Percentiles rank a stretch among this genome's conserved stretches.
phyloP scores from a whole-genome alignment of 1,139 yeast species.

The Diutina mesorugosa region DNA sequence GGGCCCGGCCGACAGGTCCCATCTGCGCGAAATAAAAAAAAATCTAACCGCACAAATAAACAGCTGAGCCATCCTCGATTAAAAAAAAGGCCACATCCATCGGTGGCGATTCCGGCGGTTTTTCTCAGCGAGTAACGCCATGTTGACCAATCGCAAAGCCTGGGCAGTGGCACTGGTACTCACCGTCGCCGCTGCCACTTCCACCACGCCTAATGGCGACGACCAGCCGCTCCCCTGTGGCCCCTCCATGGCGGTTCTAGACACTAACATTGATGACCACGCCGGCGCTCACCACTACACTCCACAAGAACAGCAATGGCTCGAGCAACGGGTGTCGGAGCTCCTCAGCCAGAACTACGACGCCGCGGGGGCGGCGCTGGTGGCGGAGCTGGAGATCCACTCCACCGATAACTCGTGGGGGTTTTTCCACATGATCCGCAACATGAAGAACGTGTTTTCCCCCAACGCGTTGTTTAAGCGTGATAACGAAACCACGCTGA shows the following conservation, averaged over 20 bases:
- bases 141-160: not conserved
- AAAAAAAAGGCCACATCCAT: not conserved
- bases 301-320: not conserved
- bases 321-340: not conserved
- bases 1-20: not conserved
- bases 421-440: slow-evolving; percentile 1
- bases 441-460: not conserved
- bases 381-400: slow-evolving; percentile 1
- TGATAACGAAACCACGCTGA: not conserved
- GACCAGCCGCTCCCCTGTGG: not conserved
- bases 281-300: not conserved
- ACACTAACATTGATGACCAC: not conserved
- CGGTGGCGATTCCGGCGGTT: not conserved
- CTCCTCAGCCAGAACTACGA: not conserved
- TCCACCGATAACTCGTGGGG: not conserved
- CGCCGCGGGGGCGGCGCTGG: not conserved
- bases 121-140: not conserved
- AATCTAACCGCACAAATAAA: not conserved
- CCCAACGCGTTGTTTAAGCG: not conserved
- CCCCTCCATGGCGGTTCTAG: not conserved
- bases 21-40: not conserved
- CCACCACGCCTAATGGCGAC: not conserved
- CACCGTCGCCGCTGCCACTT: not conserved
- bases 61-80: not conserved
- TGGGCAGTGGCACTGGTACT: not conserved